Conservation (phyloP, 352 stramenopile genomes). For the Phytophthora agathidicida region DNA sequence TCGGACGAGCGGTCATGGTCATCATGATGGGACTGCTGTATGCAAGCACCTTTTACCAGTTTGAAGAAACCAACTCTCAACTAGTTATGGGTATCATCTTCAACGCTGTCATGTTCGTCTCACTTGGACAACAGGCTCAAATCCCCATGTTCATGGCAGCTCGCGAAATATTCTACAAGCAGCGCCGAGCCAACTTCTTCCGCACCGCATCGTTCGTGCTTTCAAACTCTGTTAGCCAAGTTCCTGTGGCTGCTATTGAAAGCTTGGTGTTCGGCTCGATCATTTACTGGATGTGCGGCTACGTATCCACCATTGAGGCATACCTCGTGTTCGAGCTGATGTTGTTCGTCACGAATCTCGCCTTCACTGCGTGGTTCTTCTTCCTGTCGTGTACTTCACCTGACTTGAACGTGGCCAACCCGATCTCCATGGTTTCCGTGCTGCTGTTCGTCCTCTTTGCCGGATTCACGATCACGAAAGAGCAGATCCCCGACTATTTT, state of each 20-base stretch:
- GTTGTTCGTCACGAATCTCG: slow-evolving; percentile 42
- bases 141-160: slow-evolving; percentile 70
- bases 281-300: slow-evolving; percentile 86
- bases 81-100: slow-evolving; percentile 82
- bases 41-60: slow-evolving; percentile 43
- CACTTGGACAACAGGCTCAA: slow-evolving; percentile 65
- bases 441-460: slow-evolving; percentile 29
- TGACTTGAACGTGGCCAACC: slow-evolving; percentile 28
- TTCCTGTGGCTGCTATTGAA: slow-evolving; percentile 51
- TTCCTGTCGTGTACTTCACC: slow-evolving; percentile 21
- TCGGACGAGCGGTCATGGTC: background rate
- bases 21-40: slow-evolving; percentile 51
- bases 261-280: slow-evolving; percentile 74
- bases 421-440: slow-evolving; percentile 20
- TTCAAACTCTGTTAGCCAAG: slow-evolving; percentile 30
- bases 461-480: slow-evolving; percentile 29
- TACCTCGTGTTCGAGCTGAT: slow-evolving; percentile 50
- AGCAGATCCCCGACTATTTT: slow-evolving; percentile 33
- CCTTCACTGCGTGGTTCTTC: slow-evolving; percentile 26
- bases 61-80: slow-evolving; percentile 35
- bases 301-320: slow-evolving; percentile 3
- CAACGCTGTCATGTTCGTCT: slow-evolving; percentile 66
- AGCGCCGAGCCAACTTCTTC: slow-evolving; percentile 81
- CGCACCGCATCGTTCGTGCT: slow-evolving; percentile 73
- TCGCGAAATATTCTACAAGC: slow-evolving; percentile 78